phyloP scores from a whole-genome alignment of 768 basidiomycete genomes.

The Dacryopinax spathularia region DNA sequence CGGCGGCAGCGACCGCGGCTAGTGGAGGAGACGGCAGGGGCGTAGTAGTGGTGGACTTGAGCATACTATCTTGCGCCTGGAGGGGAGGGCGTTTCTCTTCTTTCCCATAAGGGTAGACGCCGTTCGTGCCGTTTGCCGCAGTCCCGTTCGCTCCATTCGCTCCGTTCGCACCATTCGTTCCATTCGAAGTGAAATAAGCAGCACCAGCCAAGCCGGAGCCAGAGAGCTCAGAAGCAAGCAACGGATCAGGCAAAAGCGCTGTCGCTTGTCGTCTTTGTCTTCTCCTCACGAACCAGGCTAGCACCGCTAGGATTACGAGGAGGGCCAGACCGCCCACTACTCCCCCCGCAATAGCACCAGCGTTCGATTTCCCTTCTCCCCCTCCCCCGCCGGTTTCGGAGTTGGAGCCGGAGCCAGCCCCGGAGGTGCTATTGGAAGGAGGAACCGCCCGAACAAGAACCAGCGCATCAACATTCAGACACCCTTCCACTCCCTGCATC shows the following conservation, averaged over 20 bases:
- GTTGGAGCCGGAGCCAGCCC: neutral
- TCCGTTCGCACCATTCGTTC: no score
- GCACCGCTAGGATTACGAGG: neutral
- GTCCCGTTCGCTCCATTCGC: no score
- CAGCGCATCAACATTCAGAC: neutral
- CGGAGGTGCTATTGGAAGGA: neutral
- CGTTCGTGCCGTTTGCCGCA: neutral
- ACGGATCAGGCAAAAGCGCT: neutral
- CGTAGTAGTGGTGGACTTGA: neutral
- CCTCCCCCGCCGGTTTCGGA: no score
- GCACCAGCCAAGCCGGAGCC: neutral
- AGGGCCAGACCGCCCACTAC: neutral
- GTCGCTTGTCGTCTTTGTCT: neutral
- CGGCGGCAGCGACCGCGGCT: neutral
- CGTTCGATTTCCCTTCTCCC: neutral
- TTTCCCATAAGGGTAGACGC: neutral
- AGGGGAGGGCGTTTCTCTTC: neutral
- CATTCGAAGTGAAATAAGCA: no score
- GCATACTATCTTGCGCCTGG: neutral
- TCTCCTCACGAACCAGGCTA: neutral
- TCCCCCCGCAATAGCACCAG: neutral
- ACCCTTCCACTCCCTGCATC: neutral
- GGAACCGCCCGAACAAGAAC: neutral
- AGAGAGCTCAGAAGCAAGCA: neutral
- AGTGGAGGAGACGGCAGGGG: neutral